These are phyloP conservation scores for Penicillium roqueforti DNA, from an alignment of 495 filamentous ascomycete genomes.

Conservation along the genomic window DNA sequence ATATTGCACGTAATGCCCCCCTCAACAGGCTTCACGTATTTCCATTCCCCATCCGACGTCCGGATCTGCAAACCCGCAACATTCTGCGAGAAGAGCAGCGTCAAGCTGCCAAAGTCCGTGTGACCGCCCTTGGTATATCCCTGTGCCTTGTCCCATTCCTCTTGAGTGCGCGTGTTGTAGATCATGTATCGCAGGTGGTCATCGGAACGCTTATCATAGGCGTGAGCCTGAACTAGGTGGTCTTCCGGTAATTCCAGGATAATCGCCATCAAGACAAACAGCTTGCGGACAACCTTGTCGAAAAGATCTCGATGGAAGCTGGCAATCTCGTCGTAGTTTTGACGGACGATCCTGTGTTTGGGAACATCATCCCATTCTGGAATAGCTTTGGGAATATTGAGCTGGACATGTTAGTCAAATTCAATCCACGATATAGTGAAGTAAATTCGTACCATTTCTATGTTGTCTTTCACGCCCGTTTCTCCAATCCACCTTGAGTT, in stretches of 20 bases:
- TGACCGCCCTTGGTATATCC: slow-evolving; percentile 46
- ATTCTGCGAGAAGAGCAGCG: slow-evolving; percentile 52
- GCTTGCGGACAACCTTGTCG: slow-evolving; percentile 19
- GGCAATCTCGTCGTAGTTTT: slow-evolving; percentile 24
- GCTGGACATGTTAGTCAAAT: slow-evolving; percentile 18
- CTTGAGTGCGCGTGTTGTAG: slow-evolving; percentile 44
- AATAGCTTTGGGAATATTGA: slow-evolving; percentile 49
- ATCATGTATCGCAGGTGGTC: slow-evolving; percentile 56
- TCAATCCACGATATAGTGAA: not conserved
- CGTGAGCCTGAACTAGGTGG: slow-evolving; percentile 44
- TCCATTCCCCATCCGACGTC: slow-evolving; percentile 44
- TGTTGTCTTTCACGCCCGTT: slow-evolving; percentile 43
- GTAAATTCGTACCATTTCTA: slow-evolving; percentile 37
- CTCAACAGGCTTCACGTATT: slow-evolving; percentile 43
- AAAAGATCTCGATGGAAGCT: slow-evolving; percentile 23
- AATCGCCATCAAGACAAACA: slow-evolving; percentile 39
- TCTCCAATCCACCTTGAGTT: slow-evolving; percentile 43
- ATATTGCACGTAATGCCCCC: slow-evolving; percentile 47
- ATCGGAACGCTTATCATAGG: slow-evolving; percentile 43
- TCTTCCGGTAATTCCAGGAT: slow-evolving; percentile 53
- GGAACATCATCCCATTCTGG: slow-evolving; percentile 34
- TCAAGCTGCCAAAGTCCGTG: slow-evolving; percentile 52
- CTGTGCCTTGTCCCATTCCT: slow-evolving; percentile 41
- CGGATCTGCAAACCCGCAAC: slow-evolving; percentile 51
- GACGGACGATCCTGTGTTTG: slow-evolving; percentile 23